Base-by-base conservation (phyloP, 1,284 basidiomycete species). In the Rhodotorula sp. region DNA sequence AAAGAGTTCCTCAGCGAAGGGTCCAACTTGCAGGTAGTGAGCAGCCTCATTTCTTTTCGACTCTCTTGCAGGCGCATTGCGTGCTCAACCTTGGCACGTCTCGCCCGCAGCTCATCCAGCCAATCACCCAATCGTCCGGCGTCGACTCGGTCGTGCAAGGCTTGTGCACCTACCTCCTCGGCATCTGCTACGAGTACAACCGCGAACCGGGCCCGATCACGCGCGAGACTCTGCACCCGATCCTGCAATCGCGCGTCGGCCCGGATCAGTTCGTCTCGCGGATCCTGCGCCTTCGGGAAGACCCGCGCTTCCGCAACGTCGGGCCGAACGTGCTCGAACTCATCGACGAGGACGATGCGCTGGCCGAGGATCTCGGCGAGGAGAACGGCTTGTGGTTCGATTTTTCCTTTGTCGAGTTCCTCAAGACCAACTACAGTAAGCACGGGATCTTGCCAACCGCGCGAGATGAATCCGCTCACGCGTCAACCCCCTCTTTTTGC, bases 331-430 rank as follows among this genome's bases (percentile, higher is more conserved):
- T 84, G 3, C 82, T 85, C 57, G 84, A 84, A 71, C 77, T 81
- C 5, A 80, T 81, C 59, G 77, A 79, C 10, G 78, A 77, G 5
- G 79, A 79, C 19, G 76, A 78, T 26, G 78, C 78, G 28, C 77
- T 78, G 87, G 26, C 79, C 84, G 26, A 85, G 48, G 81, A 80
- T 43, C 81, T 85, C 63, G 81, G 83, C 67, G 86, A 86, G 72
- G 90, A 91, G 76, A 87, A 87, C n/a, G 95, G 95, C 80, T 84
- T 97, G 48, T 99, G 95, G 95, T 92, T 99, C 79, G 94, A 98
- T 80, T 98, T 94, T 93, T 87, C 89, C 3, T 99, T 98, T 82
- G 89, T 97, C n/a, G 95, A 99, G 81, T 99, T 98, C 80, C 95
- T 93, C 90, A 97, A 98, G 83, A 93, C 92, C 65, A 94, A 95